Conservation (phyloP, 495 filamentous ascomycete species). For the Recurvomyces mirabilis region DNA sequence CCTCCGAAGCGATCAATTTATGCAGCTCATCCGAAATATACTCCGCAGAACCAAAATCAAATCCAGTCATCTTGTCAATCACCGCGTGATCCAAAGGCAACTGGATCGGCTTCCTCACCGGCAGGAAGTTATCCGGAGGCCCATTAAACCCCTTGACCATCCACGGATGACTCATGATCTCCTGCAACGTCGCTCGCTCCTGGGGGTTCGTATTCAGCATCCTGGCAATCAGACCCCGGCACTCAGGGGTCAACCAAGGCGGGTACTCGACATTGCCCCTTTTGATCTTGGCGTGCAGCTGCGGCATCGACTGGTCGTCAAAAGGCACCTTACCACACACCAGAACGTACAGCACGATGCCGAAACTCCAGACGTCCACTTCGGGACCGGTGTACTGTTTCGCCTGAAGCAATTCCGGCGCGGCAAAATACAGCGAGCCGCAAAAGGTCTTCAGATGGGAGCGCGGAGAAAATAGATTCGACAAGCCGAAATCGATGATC, state of each 20-base stretch:
- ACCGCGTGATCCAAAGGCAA: constrained; percentile 75
- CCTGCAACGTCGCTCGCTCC: constrained; percentile 71
- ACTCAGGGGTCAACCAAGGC: constrained; percentile 87
- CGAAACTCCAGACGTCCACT: constrained; percentile 98
- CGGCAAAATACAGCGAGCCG: constrained; percentile 95
- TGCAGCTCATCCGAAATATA: constrained; percentile 71
- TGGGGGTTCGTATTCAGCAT: constrained; percentile 95
- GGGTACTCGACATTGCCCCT: constrained; percentile 94
- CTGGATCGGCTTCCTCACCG: constrained; percentile 69
- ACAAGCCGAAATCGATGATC: constrained; percentile 97
- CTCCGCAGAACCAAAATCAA: constrained; percentile 87
- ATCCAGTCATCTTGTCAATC: constrained; percentile 89
- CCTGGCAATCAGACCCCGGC: constrained; percentile 80
- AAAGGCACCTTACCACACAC: constrained; percentile 98
- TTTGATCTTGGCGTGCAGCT: constrained; percentile 98
- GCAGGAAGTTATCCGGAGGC: constrained; percentile 83
- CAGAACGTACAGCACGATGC: constrained; percentile 95
- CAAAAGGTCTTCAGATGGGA: constrained; percentile 92
- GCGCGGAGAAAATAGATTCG: constrained; percentile 86
- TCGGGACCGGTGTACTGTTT: constrained; percentile 92
- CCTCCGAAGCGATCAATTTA: constrained; percentile 74
- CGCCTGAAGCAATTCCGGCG: constrained; percentile 87
- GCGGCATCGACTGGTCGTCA: constrained; percentile 98
- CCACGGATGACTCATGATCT: constrained; percentile 97
- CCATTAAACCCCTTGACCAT: constrained; percentile 83